Evolutionary conservation across 2,329 filamentous ascomycete species (phyloP).

Genomic region (Tetracladium maxilliforme): DNA sequence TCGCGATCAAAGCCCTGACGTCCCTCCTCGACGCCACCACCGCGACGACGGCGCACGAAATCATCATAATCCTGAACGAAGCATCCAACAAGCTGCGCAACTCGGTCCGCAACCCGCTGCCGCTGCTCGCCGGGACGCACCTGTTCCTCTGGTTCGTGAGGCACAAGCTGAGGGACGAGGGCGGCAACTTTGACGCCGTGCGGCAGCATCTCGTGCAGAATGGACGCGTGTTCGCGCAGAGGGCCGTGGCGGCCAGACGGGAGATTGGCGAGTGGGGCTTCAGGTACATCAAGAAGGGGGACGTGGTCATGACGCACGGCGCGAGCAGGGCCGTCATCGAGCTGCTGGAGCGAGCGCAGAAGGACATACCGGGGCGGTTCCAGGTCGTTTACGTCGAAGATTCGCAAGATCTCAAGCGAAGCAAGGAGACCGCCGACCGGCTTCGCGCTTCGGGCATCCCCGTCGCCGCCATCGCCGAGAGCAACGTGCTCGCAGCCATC

Average conservation of each 20-base stretch:
- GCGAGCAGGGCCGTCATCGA: conserved; percentile 73
- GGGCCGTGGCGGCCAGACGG: conserved; percentile 73
- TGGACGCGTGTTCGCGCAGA: conserved; percentile 70
- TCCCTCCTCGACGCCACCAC: conserved; percentile 67
- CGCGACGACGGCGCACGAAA: conserved; percentile 84
- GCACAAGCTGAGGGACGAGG: conserved; percentile 41
- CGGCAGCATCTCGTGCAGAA: conserved; percentile 75
- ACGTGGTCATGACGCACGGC: conserved; percentile 79
- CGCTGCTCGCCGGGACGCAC: conserved; percentile 84
- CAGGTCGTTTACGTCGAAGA: conserved; percentile 72
- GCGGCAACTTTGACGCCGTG: conserved; percentile 67
- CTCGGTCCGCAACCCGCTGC: conserved; percentile 75
- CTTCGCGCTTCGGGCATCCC: conserved; percentile 63
- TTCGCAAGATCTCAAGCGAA: conserved; percentile 42
- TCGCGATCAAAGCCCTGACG: conserved; percentile 84
- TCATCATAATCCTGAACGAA: conserved; percentile 67
- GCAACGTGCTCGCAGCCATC: conserved; percentile 67
- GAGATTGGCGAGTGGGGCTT: conserved; percentile 70
- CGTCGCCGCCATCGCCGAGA: conserved; percentile 67
- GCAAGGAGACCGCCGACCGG: conserved; percentile 52
- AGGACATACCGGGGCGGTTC: conserved; percentile 50
- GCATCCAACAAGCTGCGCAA: conserved; percentile 67
- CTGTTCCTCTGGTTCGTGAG: conserved; percentile 92
- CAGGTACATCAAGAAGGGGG: conserved; percentile 64
- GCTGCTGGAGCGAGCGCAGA: conserved; percentile 59